phyloP scores from a whole-genome alignment of 73 alveolate species.

The Loxodes magnus region DNA sequence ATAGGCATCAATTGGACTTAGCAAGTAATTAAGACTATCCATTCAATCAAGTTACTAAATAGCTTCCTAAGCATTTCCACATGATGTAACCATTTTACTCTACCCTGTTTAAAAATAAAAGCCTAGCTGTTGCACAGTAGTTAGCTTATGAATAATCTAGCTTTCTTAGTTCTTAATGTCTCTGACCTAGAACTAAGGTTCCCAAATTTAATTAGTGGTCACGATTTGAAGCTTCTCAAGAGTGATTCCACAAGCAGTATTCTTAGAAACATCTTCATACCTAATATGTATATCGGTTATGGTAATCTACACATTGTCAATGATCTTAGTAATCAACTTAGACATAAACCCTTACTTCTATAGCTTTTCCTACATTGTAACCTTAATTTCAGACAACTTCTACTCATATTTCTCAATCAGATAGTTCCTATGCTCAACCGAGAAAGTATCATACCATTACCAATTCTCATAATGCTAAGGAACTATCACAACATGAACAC shows the following conservation, averaged over 20 bases:
- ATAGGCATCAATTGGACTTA: too few species aligned
- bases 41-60: too few species aligned
- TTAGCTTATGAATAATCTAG: too few species aligned
- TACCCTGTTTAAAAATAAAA: too few species aligned
- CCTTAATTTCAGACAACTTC: constrained; percentile 11
- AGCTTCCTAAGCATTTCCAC: too few species aligned
- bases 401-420: constrained; percentile 32
- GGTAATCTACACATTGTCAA: constrained; percentile 82
- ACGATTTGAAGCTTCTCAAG: constrained; percentile 70
- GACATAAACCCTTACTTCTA: constrained; percentile 70
- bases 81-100: too few species aligned
- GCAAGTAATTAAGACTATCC: too few species aligned
- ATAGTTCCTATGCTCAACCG: constrained; percentile 30
- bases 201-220: constrained; percentile 80
- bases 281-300: constrained; percentile 82
- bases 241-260: constrained; percentile 64
- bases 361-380: constrained; percentile 23
- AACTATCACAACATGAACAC: constrained; percentile 61
- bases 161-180: too few species aligned
- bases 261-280: constrained; percentile 55
- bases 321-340: constrained; percentile 66
- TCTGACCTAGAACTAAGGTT: constrained; percentile 71
- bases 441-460: constrained; percentile 33
- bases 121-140: too few species aligned
- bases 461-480: constrained; percentile 49